phyloP scores from a whole-genome alignment of 1,284 basidiomycete genomes.

The Mycena sp. region DNA sequence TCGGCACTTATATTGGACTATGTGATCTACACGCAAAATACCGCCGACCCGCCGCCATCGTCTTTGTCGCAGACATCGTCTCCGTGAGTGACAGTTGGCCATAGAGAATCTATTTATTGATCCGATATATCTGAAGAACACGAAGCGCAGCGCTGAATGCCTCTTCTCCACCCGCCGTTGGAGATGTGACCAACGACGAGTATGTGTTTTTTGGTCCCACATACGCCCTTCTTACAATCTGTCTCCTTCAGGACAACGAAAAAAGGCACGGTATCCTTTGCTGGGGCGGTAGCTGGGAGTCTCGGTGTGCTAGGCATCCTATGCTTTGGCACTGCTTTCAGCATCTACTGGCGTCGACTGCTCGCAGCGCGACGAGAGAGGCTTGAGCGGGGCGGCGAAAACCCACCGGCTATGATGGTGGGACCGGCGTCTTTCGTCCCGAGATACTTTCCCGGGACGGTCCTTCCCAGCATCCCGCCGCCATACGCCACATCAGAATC shows the following conservation, averaged over 20 bases:
- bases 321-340: constrained; percentile 57
- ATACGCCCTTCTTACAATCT: not conserved
- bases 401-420: constrained; percentile 50
- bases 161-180: not conserved
- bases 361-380: constrained; percentile 52
- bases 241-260: constrained; percentile 24
- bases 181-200: not conserved
- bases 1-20: constrained; percentile 62
- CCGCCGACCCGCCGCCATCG: not conserved
- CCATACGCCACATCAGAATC: constrained; percentile 20
- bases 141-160: not conserved
- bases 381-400: constrained; percentile 43
- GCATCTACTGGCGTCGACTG: constrained; percentile 58
- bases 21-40: constrained; percentile 51
- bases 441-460: constrained; percentile 62
- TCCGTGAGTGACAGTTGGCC: not conserved
- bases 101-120: not conserved
- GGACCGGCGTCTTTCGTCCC: constrained; percentile 60
- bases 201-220: not conserved
- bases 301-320: constrained; percentile 59
- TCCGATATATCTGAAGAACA: not conserved
- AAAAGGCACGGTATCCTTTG: constrained; percentile 59
- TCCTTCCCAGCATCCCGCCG: constrained; percentile 50
- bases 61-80: not conserved
- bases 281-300: constrained; percentile 59